Base-by-base conservation (phyloP, 2,329 filamentous ascomycete species). In the Xylaria sp. region DNA sequence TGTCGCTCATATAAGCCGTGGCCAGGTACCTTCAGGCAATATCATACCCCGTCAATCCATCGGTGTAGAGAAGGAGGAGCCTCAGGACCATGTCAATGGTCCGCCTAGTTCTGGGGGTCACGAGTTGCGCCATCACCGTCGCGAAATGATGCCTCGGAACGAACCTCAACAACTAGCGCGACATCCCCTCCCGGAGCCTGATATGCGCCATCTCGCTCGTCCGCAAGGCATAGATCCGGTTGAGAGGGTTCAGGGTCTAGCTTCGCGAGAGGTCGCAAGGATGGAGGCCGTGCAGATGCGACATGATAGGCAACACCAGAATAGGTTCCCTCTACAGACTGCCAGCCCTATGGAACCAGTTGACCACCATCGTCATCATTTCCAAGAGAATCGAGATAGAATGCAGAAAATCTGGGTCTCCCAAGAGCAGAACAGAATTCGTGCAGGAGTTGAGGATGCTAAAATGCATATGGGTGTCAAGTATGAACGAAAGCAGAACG, bases 401-500 rank as follows among this genome's bases (percentile, higher is more conserved):
- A 80, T 89, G 24, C 86, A 88, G 70, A 83, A 83, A 68, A 82
- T 89, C 0, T 89, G 87, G 87, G 82, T 80, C 0, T 80, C 82
- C 1, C 86, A 89, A 69, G 86, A 88, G 73, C 69, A 69, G 47
- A 75, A 70, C 21, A 36, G 70, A n/a, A 67, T 69, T 17, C 56
- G 67, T 6, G 81, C 80, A 9, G 83, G 59, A 19, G 68, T 71
- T 27, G 76, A 88, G 17, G 85, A 88, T 24, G 83, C 85, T 62
- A 90, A 88, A 77, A 84, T 88, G 17, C 85, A 87, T 72, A 82
- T 83, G 30, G 88, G 88, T 27, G 79, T 89, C 74, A 89, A 88
- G 75, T 91, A 90, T 71, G 87, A 89, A 77, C 84, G 88, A 62
- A 90, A 89, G 78, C 77, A 83, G 36, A 88, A 79, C 3, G 89